These are phyloP conservation scores for Aphanomyces euteiches DNA, from an alignment of 352 stramenopile species.

Conservation along the genomic window DNA sequence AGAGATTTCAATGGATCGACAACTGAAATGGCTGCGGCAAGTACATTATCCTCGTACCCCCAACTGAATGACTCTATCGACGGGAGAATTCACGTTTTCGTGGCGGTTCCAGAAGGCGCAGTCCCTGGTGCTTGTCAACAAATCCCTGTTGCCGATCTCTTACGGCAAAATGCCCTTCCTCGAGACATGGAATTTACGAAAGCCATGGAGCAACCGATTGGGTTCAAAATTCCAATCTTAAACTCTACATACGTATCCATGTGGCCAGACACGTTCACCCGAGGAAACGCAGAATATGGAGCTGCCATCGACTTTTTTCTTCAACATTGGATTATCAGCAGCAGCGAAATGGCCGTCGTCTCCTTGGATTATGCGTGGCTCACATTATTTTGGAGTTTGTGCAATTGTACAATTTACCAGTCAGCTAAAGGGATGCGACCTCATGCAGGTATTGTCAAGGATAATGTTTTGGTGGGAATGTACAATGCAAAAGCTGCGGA, in stretches of 20 bases:
- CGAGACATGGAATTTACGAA: no score
- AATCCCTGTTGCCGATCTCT: no score
- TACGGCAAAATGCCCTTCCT: no score
- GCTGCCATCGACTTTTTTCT: not conserved
- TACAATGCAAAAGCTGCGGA: not conserved
- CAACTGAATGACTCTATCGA: no score
- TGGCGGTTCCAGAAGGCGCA: no score
- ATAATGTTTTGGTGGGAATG: constrained; percentile 1
- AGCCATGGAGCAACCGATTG: no score
- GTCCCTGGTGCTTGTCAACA: no score
- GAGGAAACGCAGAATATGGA: not conserved
- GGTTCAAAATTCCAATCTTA: no score
- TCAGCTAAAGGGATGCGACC: not conserved
- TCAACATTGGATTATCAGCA: not conserved
- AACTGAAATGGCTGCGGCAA: no score
- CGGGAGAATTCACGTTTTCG: not conserved
- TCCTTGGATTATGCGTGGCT: not conserved
- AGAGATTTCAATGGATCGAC: no score
- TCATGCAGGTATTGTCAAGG: not conserved
- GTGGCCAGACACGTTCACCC: not conserved
- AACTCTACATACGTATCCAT: not conserved
- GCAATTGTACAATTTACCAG: not conserved
- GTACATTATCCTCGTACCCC: no score
- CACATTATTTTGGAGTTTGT: constrained; percentile 3
- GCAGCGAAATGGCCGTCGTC: not conserved